Conservation (phyloP, 768 basidiomycete genomes). For the Melanogaster broomeanus region DNA sequence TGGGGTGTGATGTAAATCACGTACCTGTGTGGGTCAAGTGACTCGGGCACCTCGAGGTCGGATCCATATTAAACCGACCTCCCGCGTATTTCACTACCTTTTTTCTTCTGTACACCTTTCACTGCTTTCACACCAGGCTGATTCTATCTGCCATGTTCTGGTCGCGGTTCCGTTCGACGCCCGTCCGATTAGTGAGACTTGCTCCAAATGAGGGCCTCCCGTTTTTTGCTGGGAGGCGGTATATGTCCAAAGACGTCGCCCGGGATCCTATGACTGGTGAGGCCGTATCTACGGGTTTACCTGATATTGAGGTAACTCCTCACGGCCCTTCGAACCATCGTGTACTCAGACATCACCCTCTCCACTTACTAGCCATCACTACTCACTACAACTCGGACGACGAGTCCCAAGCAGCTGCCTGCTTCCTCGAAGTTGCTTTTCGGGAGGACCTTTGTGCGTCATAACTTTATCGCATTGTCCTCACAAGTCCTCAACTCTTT, state of each 20-base stretch:
- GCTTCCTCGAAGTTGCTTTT: constrained; percentile 72
- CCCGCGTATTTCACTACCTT: not conserved
- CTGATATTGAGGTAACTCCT: constrained; percentile 53
- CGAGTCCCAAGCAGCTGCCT: constrained; percentile 61
- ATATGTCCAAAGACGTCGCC: constrained; percentile 10
- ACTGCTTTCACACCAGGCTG: constrained; percentile 1
- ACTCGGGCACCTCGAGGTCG: too few relatives aligned
- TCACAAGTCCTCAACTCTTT: constrained; percentile 8
- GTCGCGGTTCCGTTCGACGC: constrained; percentile 8
- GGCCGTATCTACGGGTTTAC: constrained; percentile 35
- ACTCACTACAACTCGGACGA: constrained; percentile 50
- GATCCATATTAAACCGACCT: constrained; percentile 26
- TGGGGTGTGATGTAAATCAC: too few relatives aligned
- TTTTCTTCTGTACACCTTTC: too few relatives aligned
- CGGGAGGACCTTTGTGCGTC: constrained; percentile 79
- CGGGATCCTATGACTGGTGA: constrained; percentile 54
- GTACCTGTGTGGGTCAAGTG: not conserved
- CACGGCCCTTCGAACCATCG: not conserved
- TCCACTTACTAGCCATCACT: constrained; percentile 44
- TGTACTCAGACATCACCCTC: not conserved
- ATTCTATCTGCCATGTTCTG: constrained; percentile 20
- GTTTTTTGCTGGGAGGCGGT: not conserved
- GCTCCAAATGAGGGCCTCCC: not conserved
- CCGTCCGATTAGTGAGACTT: constrained; percentile 12
- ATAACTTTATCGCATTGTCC: not conserved